A percentile compares a stretch with the other conserved stretches of the same genome.
Conservation (phyloP, 148 eudicot species). For the Rhododendron griersonianum region DNA sequence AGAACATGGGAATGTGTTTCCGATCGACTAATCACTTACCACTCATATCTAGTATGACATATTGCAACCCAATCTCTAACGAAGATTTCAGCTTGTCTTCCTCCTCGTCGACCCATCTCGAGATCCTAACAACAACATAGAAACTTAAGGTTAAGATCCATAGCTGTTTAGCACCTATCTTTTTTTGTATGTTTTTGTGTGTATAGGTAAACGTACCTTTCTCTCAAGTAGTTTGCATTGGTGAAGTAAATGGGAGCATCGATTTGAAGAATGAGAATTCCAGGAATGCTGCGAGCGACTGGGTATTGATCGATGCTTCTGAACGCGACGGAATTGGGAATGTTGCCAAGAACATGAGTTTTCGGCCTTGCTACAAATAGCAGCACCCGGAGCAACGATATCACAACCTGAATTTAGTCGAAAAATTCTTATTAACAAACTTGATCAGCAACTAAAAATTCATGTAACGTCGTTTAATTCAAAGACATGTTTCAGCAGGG, state of each 20-base stretch:
- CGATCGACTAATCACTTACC: constrained; percentile 21
- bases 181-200: neutral
- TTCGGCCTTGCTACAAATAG: constrained; percentile 62
- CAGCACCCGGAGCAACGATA: constrained; percentile 47
- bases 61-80: constrained; percentile 26
- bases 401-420: constrained; percentile 24
- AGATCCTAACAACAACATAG: constrained; percentile 22
- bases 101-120: constrained; percentile 54
- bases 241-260: constrained; percentile 55
- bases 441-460: neutral
- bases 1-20: neutral
- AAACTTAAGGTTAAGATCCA: neutral
- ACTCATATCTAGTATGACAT: constrained; percentile 53
- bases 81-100: constrained; percentile 44
- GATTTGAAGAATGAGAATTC: constrained; percentile 58
- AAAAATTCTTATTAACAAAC: neutral
- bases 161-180: neutral
- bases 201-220: constrained; percentile 31
- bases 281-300: constrained; percentile 29
- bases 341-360: constrained; percentile 46
- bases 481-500: neutral
- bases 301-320: constrained; percentile 52
- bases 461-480: neutral
- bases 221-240: constrained; percentile 52
- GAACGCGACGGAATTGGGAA: constrained; percentile 41